phyloP scores from a whole-genome alignment of 345 rosid genomes.

The Barbarea vulgaris region DNA sequence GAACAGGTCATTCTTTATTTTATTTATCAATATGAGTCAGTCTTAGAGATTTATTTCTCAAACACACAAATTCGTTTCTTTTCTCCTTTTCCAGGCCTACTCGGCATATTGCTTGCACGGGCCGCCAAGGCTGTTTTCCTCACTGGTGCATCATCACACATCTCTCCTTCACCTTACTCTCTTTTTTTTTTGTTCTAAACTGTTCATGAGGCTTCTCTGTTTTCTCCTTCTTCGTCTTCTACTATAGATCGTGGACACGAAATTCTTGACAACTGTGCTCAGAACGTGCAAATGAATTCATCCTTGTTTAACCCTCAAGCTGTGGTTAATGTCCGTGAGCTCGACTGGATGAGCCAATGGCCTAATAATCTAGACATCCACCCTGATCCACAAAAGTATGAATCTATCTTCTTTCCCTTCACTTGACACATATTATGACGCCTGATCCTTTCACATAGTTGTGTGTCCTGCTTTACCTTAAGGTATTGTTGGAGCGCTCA shows the following conservation, averaged over 20 bases:
- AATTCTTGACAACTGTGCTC: slow-evolving; percentile 69
- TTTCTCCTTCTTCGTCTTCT: not conserved
- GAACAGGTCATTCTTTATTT: slow-evolving; percentile 59
- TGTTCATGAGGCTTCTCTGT: not conserved
- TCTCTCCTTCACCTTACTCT: not conserved
- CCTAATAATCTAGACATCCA: slow-evolving; percentile 50
- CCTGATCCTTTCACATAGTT: not conserved
- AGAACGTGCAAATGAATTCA: slow-evolving; percentile 56
- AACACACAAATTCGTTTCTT: too few species aligned
- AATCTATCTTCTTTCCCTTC: slow-evolving; percentile 6
- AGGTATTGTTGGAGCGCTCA: slow-evolving; percentile 40
- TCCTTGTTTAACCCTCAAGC: slow-evolving; percentile 48
- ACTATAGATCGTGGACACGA: slow-evolving; percentile 59
- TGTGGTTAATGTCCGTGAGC: slow-evolving; percentile 64
- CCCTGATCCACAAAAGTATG: slow-evolving; percentile 44
- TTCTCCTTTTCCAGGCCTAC: slow-evolving; percentile 56
- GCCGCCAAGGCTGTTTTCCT: slow-evolving; percentile 72
- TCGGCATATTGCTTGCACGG: slow-evolving; percentile 70
- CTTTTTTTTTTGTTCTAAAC: not conserved
- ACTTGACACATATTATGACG: not conserved
- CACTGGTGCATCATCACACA: slow-evolving; percentile 49
- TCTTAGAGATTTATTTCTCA: too few species aligned
- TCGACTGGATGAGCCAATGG: slow-evolving; percentile 75
- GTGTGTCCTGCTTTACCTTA: not conserved
- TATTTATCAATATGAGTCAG: too few species aligned